Evolutionary conservation across 129 eudicot species (phyloP), one percentile per base, ranked within the genome.

Genomic region (Heracleum sosnowskyi): DNA sequence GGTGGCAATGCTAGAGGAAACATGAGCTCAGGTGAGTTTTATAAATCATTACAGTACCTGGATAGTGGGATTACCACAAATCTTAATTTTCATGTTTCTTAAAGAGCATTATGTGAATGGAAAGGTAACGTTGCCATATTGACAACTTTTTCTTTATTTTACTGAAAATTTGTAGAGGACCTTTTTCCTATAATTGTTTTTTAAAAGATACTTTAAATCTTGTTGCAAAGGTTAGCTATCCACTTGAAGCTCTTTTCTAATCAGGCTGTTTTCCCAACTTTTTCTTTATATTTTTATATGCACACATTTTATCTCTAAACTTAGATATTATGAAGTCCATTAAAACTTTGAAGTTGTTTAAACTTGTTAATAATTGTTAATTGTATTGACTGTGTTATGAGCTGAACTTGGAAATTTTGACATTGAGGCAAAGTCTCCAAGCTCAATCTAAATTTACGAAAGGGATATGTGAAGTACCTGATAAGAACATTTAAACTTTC

Each of bases 11-110:
- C 85, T 77, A 88, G 96, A 51, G 91, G 91, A 49, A 92, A 78
- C 88, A 82, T 88, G 40, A 92, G 92, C 82, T 84, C 97, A 75
- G 97, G 99, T 92, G 76, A 86, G 88, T 73, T 66, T 44, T 12
- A 44, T 44, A 11, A 44, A 44, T 44, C 42, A 55, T 55, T 55
- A 55, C 29, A 55, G 13, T 22, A 55, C 64, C 64, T 55, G 29
- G 13, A 22, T 73, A 24, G 36, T 73, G 55, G 55, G 55, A n/a
- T 42, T n/a, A 26, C 49, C 76, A 73, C 24, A 73, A 24, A n/a
- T n/a, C n/a, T n/a, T n/a, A n/a, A n/a, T n/a, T n/a, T n/a, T n/a
- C n/a, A n/a, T n/a, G n/a, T n/a, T n/a, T n/a, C n/a, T n/a, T 37
- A 34, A 37, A 71, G 15, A 10, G 42, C 28, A 36, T 16, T 68